A percentile compares a stretch with the other conserved stretches of the same genome.
Conservation (phyloP, 2,329 filamentous ascomycete genomes). For the Capronia coronata region DNA sequence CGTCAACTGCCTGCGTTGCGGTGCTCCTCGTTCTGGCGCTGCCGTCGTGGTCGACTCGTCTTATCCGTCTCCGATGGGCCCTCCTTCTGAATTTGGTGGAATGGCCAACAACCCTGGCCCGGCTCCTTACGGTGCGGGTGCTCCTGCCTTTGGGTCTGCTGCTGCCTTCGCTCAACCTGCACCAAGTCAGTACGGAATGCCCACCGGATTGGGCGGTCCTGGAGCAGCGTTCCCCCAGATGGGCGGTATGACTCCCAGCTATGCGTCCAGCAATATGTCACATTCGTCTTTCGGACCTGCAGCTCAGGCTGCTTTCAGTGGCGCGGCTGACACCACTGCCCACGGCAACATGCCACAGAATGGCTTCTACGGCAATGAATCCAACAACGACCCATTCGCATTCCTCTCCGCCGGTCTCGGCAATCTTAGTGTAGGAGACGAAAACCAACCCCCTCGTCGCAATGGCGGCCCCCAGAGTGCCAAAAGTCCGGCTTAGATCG, state of each 20-base stretch:
- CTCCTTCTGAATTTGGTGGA: conserved; percentile 67
- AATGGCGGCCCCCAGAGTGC: conserved; percentile 40
- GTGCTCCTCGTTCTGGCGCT: conserved; percentile 86
- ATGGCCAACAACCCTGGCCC: conserved; percentile 78
- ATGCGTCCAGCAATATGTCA: conserved; percentile 66
- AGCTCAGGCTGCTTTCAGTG: conserved; percentile 89
- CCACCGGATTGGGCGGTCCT: conserved; percentile 72
- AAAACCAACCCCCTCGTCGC: conserved; percentile 36
- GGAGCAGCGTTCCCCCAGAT: conserved; percentile 65
- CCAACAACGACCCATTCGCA: conserved; percentile 56
- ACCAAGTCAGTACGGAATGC: conserved; percentile 81
- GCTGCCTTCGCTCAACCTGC: conserved; percentile 57
- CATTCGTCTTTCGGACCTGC: conserved; percentile 87
- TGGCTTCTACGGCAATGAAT: conserved; percentile 58
- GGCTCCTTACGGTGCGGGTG: conserved; percentile 65
- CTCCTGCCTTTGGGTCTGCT: conserved; percentile 59
- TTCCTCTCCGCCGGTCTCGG: conserved; percentile 58
- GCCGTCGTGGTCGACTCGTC: conserved; percentile 91
- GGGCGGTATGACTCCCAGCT: conserved; percentile 67
- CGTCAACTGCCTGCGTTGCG: conserved; percentile 92
- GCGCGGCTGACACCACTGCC: conserved; percentile 67
- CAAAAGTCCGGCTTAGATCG: conserved; percentile 37
- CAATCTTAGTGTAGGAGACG: conserved; percentile 51
- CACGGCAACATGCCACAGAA: conserved; percentile 70
- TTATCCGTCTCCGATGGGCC: conserved; percentile 85